Evolutionary conservation across 202 grass and related monocot genomes (phyloP).

Genomic region (Bolboschoenoplectus hybrid): DNA sequence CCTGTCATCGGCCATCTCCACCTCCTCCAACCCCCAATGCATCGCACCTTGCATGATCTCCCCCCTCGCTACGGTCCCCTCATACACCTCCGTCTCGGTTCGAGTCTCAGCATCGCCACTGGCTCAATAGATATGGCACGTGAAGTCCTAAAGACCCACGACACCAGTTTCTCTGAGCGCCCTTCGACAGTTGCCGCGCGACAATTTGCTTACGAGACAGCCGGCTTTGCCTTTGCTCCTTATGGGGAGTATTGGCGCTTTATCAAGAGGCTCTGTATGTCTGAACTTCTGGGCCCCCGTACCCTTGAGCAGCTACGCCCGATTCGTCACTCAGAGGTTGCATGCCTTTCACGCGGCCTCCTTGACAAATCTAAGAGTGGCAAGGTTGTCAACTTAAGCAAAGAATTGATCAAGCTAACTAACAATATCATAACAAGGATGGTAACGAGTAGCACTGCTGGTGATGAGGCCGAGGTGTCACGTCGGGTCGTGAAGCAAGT

Average conservation of each 20-base stretch:
- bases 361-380: background rate
- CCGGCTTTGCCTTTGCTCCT: slow-evolving; percentile 70
- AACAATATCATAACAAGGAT: slow-evolving; percentile 67
- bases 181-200: slow-evolving; percentile 53
- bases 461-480: slow-evolving; percentile 40
- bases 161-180: slow-evolving; percentile 60
- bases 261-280: slow-evolving; percentile 73
- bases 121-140: slow-evolving; percentile 48
- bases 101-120: slow-evolving; percentile 45
- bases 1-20: slow-evolving; percentile 64
- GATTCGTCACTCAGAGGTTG: slow-evolving; percentile 50
- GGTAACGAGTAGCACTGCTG: slow-evolving; percentile 46
- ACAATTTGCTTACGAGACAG: slow-evolving; percentile 53
- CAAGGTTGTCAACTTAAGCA: slow-evolving; percentile 47
- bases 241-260: slow-evolving; percentile 66
- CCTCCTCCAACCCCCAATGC: slow-evolving; percentile 45
- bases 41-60: slow-evolving; percentile 45
- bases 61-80: slow-evolving; percentile 48
- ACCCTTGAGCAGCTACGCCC: slow-evolving; percentile 60
- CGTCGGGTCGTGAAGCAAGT: slow-evolving; percentile 58
- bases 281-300: slow-evolving; percentile 64
- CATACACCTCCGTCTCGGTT: slow-evolving; percentile 49
- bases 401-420: slow-evolving; percentile 52
- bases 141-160: slow-evolving; percentile 50
- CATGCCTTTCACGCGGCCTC: slow-evolving; percentile 27